phyloP scores from a whole-genome alignment of 2,329 filamentous ascomycete species.

The Colletotrichum sp. region DNA sequence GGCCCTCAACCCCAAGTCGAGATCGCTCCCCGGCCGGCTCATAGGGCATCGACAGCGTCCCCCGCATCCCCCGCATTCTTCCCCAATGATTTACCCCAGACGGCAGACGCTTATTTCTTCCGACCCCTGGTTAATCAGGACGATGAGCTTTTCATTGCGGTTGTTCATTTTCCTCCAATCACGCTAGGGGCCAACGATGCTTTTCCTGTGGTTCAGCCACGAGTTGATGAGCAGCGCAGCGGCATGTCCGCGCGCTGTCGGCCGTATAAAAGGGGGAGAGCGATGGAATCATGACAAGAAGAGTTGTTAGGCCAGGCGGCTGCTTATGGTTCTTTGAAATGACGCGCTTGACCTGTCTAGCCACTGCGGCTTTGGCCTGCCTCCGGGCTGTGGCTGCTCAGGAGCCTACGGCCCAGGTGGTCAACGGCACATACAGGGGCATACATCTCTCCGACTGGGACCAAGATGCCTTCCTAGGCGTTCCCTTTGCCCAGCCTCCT shows the following conservation, averaged over 20 bases:
- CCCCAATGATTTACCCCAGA: constrained; percentile 12
- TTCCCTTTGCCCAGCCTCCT: constrained; percentile 38
- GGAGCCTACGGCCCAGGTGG: constrained; percentile 23
- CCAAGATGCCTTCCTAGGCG: constrained; percentile 46
- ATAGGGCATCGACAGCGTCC: background rate
- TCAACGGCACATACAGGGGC: constrained; percentile 39
- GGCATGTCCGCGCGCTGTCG: background rate
- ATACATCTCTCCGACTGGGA: constrained; percentile 35
- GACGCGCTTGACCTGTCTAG: background rate
- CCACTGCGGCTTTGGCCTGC: constrained; percentile 4
- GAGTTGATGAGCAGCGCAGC: background rate
- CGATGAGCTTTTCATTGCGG: background rate
- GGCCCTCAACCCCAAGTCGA: constrained; percentile 1
- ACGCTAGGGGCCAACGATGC: background rate
- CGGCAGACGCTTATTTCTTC: background rate
- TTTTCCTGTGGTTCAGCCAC: background rate
- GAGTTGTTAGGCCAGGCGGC: background rate
- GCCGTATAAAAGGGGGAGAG: background rate
- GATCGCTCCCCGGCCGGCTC: background rate
- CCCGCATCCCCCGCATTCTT: constrained; percentile 19
- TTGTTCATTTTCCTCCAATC: constrained; percentile 18
- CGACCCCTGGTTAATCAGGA: background rate
- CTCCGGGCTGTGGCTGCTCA: background rate
- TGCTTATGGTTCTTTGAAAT: background rate
- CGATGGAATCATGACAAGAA: background rate